Evolutionary conservation across 139 green algal genomes (phyloP).

Genomic region (Prasinococcaceae sp.): DNA sequence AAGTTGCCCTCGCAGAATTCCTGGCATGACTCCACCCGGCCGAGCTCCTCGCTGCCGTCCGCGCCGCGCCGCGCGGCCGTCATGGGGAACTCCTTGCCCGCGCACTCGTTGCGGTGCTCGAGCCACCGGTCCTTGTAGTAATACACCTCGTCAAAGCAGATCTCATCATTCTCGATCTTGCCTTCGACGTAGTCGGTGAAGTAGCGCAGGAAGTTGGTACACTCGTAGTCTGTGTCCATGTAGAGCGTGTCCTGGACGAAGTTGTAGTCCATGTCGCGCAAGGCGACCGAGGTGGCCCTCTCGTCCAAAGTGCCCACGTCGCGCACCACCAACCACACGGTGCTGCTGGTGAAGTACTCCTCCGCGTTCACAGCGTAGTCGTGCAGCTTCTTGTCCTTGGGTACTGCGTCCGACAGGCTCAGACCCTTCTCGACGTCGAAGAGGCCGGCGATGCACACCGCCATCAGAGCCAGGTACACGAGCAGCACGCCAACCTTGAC

Average conservation of each 20-base stretch:
- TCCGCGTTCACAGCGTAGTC: conserved; percentile 1
- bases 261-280: neutral
- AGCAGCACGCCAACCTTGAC: too few species aligned
- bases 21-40: too few species aligned
- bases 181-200: neutral
- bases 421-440: neutral
- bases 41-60: too few species aligned
- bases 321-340: too few species aligned
- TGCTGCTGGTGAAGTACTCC: too few species aligned
- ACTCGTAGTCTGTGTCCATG: neutral
- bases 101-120: neutral
- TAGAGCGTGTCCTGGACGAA: neutral
- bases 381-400: conserved; percentile 3
- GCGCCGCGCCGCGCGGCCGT: too few species aligned
- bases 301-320: too few species aligned
- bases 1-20: neutral
- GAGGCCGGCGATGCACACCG: neutral
- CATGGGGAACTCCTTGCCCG: too few species aligned
- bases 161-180: neutral
- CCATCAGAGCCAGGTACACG: too few species aligned
- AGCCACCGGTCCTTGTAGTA: neutral
- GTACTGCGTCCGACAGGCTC: conserved; percentile 2
- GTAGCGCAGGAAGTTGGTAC: neutral
- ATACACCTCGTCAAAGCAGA: neutral
- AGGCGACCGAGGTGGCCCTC: too few species aligned